Evolutionary conservation across 129 eudicot genomes (phyloP), one percentile per base, ranked within the genome.

Genomic region (Artemisia tridentata): DNA sequence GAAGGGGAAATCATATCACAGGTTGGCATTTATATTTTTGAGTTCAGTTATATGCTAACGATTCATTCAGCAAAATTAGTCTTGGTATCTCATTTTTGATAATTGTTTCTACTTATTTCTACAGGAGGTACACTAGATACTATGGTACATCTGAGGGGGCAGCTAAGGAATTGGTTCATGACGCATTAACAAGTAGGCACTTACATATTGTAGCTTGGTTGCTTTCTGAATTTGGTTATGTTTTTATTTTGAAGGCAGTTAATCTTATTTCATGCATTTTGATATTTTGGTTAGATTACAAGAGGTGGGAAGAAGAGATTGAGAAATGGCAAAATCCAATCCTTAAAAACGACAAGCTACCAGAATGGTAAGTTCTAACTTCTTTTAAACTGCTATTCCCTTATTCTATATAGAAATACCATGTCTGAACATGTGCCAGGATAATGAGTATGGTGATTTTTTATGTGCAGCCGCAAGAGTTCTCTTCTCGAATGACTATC

Each of bases 271-370:
- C 47, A 8, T 69, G 69, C 6, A 15, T 48, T 12, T 34, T 18
- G 47, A 41, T 68, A 19, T 53, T 27, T 75, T 9, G 27, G 15
- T 75, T 80, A 95, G 99, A 95, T 76, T 95, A 95, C 78, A 90
- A 82, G 79, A 74, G 84, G 41, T 95, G 99, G 99, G 99, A 95
- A 72, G 99, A 90, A 80, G 99, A 95, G 51, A 95, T 95, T 14
- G 96, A 90, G 78, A 84, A 78, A 65, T 95, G 99, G 99, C 99
- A 95, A 85, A 84, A 78, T 73, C 99, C 99, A 47, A 81, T 95
- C 65, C 86, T 95, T 29, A 81, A 80, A 66, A 91, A 95, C 72
- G 93, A 87, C 73, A 83, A 73, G 23, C 80, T 95, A 72, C 99
- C 99, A 18, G 99, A 95, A 75, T 95, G 99, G 99, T 95, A 72